Percentiles rank a stretch among this genome's conserved stretches.
phyloP scores from a whole-genome alignment of 1,284 basidiomycete genomes.

The Ustilago nuda region DNA sequence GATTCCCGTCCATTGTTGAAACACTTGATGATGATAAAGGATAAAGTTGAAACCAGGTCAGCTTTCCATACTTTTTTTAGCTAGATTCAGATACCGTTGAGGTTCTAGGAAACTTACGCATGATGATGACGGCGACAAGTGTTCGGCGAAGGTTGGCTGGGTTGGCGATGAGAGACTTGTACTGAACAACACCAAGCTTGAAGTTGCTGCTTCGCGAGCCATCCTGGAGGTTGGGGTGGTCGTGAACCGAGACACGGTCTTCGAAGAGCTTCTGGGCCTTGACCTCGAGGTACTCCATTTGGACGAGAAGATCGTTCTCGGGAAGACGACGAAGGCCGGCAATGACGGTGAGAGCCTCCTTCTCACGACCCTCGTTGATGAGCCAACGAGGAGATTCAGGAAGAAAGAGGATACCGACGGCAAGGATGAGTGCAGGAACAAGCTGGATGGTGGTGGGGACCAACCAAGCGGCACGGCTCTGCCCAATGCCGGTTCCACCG shows the following conservation, averaged over 20 bases:
- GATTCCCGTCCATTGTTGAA: slow-evolving; percentile 72
- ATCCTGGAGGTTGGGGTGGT: slow-evolving; percentile 76
- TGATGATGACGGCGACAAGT: slow-evolving; percentile 75
- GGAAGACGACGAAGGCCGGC: slow-evolving; percentile 75
- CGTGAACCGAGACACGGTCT: slow-evolving; percentile 51
- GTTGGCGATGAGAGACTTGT: slow-evolving; percentile 68
- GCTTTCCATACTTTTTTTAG: too few relatives aligned
- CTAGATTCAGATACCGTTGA: too few relatives aligned
- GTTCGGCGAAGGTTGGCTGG: slow-evolving; percentile 76
- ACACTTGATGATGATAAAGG: slow-evolving; percentile 70
- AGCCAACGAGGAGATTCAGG: slow-evolving; percentile 82
- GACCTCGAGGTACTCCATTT: slow-evolving; percentile 85
- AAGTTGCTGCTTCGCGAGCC: slow-evolving; percentile 74
- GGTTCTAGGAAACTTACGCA: slow-evolving; percentile 67
- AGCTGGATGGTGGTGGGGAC: slow-evolving; percentile 81
- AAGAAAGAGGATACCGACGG: slow-evolving; percentile 74
- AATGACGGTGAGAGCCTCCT: slow-evolving; percentile 78
- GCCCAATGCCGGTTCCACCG: slow-evolving; percentile 71
- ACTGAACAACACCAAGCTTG: slow-evolving; percentile 75
- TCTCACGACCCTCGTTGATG: slow-evolving; percentile 78
- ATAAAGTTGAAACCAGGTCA: too few relatives aligned
- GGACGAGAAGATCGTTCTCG: slow-evolving; percentile 76
- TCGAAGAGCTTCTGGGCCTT: slow-evolving; percentile 74
- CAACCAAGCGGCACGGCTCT: slow-evolving; percentile 80
- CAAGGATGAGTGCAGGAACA: slow-evolving; percentile 78